Evolutionary conservation across 805 yeast species (phyloP).

Genomic region (Wickerhamomyces ciferrii): DNA sequence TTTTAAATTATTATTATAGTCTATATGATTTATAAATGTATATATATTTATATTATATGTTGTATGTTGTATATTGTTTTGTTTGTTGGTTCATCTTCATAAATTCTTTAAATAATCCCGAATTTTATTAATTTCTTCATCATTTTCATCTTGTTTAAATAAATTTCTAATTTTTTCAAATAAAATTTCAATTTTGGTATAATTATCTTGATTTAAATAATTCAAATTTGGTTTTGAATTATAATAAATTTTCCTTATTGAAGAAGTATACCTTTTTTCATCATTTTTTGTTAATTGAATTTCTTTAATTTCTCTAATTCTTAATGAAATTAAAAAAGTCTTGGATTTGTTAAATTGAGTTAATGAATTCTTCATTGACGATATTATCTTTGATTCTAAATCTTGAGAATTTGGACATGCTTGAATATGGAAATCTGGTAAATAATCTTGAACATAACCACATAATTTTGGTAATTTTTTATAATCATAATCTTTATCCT

Average conservation of each 20-base stretch:
- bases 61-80: background rate
- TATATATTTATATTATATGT: background rate
- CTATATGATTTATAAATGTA: too few species aligned
- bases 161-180: conserved; percentile 3
- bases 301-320: conserved; percentile 33
- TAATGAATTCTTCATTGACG: conserved; percentile 50
- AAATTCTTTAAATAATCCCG: background rate
- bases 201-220: conserved; percentile 5
- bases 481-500: background rate
- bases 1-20: too few species aligned
- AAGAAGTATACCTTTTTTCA: conserved; percentile 1
- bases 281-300: conserved; percentile 20
- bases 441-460: conserved; percentile 18
- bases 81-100: background rate
- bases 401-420: conserved; percentile 49
- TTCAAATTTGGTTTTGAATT: conserved; percentile 4
- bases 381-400: conserved; percentile 41
- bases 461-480: conserved; percentile 23
- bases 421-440: conserved; percentile 35
- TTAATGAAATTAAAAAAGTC: conserved; percentile 27
- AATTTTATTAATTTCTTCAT: background rate
- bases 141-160: background rate
- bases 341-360: conserved; percentile 17
- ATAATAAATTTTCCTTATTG: conserved; percentile 8
- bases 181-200: conserved; percentile 7